Base-by-base conservation (phyloP, 306 rosid genomes). In the Pterocarpus santalinus region DNA sequence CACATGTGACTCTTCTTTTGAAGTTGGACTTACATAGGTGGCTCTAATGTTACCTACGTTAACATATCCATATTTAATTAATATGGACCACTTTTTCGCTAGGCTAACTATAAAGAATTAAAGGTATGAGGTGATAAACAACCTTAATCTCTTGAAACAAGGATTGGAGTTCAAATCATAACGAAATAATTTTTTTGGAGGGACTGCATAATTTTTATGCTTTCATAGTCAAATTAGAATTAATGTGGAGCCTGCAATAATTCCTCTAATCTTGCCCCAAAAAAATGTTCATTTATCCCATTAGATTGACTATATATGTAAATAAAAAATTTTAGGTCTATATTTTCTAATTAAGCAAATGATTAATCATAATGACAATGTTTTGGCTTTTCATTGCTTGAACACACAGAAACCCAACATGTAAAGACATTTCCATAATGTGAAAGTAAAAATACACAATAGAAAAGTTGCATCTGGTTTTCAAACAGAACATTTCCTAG, bases 291-390 rank as follows among this genome's bases (percentile, higher is more conserved):
- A 55, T 30, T 41, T 47, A 79, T 55, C 72, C 6, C 10, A 70
- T 32, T 47, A 58, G 17, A 28, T 60, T 1, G 16, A 57, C 15
- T 28, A 63, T 22, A 7, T n/a, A 55, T 52, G 57, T 53, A 32
- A 43, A 69, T 3, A 43, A 53, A 7, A 33, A 33, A 34, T 17
- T 33, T 79, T 70, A 33, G 35, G 30, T 57, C 70, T 5, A 80
- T 52, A 38, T 69, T 81, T 84, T 78, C 78, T 79, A 86, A 82
- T 68, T 5, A 76, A 72, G 75, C 74, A 57, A 86, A 87, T 86
- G 87, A 83, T 85, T 80, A 82, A 32, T 62, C 65, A 33, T 70
- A 39, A 73, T 62, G 43, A 57, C 80, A 65, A 22, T 63, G 73
- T 41, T 77, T 73, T 80, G 82, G 73, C 75, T 49, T 73, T 80